These are phyloP conservation scores for Thuidium tamariscinum DNA, from an alignment of 225 moss, liverwort and hornwort genomes.

Conservation along the genomic window DNA sequence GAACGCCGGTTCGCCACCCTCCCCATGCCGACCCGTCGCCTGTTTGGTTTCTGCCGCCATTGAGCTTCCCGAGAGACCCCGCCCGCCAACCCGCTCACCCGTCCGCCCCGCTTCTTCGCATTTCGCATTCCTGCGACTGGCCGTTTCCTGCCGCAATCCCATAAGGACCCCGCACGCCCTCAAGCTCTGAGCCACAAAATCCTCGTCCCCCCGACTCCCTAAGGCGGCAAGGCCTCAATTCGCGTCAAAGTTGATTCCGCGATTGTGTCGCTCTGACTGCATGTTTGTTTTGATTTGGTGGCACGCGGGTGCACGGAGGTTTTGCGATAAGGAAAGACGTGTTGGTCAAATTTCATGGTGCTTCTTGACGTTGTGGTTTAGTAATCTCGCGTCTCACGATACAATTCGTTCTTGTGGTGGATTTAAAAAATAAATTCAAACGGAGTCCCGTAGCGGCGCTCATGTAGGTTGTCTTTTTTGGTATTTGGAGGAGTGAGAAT, in stretches of 20 bases:
- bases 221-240: neutral
- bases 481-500: neutral
- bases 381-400: neutral
- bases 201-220: no score
- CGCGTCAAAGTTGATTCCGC: no score
- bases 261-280: neutral
- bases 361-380: neutral
- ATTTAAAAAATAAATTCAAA: no score
- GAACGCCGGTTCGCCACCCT: neutral
- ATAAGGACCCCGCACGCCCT: neutral
- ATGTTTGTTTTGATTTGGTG: neutral
- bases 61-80: constrained; percentile 8
- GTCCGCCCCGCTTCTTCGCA: neutral
- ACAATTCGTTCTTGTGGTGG: neutral
- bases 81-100: neutral
- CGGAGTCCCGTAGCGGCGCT: neutral
- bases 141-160: constrained; percentile 8
- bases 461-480: neutral
- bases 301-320: neutral
- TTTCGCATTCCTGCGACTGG: constrained; percentile 6
- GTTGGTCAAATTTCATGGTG: neutral
- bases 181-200: neutral
- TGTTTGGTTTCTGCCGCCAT: constrained; percentile 5
- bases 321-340: neutral
- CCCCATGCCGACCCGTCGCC: neutral